These are phyloP conservation scores for Euryodendron excelsum DNA, from an alignment of 148 eudicot species.

Conservation along the genomic window DNA sequence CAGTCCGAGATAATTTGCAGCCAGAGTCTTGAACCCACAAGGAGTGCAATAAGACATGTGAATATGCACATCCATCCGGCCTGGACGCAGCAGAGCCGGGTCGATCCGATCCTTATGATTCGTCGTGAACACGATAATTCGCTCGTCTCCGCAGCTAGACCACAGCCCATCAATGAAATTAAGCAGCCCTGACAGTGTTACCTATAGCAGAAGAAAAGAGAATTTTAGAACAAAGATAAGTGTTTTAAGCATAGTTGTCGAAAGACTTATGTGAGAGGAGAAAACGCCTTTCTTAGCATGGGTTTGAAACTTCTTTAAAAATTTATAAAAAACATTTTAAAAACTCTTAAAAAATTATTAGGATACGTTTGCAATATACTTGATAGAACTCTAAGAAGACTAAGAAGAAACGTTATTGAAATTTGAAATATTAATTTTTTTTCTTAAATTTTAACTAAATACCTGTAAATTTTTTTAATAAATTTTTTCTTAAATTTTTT, in stretches of 20 bases:
- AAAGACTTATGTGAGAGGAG: background rate
- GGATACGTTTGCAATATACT: too few relatives aligned
- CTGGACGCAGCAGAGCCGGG: constrained; percentile 63
- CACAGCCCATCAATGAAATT: constrained; percentile 72
- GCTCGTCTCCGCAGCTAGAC: constrained; percentile 68
- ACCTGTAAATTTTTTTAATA: too few relatives aligned
- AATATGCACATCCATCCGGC: constrained; percentile 74
- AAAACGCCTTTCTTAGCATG: background rate
- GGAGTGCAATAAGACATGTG: constrained; percentile 71
- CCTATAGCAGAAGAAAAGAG: constrained; percentile 21
- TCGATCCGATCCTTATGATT: constrained; percentile 70
- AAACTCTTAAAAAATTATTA: too few relatives aligned
- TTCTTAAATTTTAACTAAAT: too few relatives aligned
- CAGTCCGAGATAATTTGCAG: constrained; percentile 45
- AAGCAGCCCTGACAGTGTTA: constrained; percentile 59
- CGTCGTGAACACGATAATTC: constrained; percentile 62
- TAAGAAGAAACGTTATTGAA: too few relatives aligned
- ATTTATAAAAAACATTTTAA: too few relatives aligned
- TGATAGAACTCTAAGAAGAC: too few relatives aligned
- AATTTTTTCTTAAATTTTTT: too few relatives aligned
- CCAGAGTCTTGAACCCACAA: constrained; percentile 48
- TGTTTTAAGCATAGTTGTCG: too few relatives aligned
- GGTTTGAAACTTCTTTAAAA: too few relatives aligned
- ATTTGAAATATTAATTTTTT: too few relatives aligned
- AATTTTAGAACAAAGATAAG: too few relatives aligned